A percentile compares a stretch with the other conserved stretches of the same genome.
These are phyloP conservation scores for Oryza meridionalis DNA, from an alignment of 176 grass and related monocot species.

Conservation along the genomic window DNA sequence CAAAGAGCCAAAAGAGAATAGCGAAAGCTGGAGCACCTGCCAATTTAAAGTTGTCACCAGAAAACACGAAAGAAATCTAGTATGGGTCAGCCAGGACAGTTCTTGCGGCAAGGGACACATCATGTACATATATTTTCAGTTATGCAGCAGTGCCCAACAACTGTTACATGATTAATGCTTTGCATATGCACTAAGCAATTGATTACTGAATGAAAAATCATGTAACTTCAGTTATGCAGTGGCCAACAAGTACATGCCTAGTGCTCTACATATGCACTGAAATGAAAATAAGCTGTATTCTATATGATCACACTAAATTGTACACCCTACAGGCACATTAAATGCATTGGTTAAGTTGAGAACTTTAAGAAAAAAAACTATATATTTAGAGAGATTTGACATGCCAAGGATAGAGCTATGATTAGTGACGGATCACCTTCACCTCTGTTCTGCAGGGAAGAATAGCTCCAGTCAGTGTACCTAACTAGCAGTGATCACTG, in stretches of 20 bases:
- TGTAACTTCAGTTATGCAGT: neutral
- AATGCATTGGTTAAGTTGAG: neutral
- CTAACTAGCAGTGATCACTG: slow-evolving; percentile 32
- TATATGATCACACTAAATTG: neutral
- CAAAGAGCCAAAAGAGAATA: neutral
- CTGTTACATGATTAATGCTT: neutral
- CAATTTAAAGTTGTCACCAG: slow-evolving; percentile 19
- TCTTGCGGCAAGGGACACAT: slow-evolving; percentile 22
- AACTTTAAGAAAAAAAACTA: neutral
- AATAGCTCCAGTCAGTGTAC: slow-evolving; percentile 40
- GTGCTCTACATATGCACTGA: neutral
- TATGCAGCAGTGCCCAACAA: slow-evolving; percentile 24
- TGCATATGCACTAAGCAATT: neutral
- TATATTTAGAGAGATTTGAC: slow-evolving; percentile 25
- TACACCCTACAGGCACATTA: neutral
- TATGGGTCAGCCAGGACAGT: neutral
- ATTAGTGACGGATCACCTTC: slow-evolving; percentile 25
- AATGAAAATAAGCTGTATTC: neutral
- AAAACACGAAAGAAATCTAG: slow-evolving; percentile 26
- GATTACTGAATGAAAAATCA: neutral
- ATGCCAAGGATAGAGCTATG: neutral
- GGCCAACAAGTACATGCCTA: neutral
- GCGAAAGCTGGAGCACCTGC: slow-evolving; percentile 28
- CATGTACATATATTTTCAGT: neutral
- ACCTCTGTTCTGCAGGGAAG: slow-evolving; percentile 8